These are phyloP conservation scores for Blastocystis hominis DNA, from an alignment of 352 stramenopile genomes.

Conservation along the genomic window DNA sequence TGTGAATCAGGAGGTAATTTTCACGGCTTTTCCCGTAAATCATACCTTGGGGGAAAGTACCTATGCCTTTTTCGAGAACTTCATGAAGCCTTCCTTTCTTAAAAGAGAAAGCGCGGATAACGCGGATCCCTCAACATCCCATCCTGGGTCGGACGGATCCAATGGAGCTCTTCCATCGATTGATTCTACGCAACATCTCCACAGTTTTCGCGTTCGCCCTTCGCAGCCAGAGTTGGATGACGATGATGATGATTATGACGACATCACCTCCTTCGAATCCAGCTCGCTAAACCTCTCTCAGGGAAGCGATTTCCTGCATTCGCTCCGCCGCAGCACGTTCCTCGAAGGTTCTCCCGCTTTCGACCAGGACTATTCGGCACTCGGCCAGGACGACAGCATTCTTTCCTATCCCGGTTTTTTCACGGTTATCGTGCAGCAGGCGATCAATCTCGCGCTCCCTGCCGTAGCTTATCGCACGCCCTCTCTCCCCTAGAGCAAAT, in stretches of 20 bases:
- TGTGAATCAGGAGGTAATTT: background rate
- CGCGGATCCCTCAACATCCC: too few species aligned
- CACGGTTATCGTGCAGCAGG: constrained; percentile 12
- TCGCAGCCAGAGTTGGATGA: background rate
- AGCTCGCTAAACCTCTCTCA: too few species aligned
- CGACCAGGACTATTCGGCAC: too few species aligned
- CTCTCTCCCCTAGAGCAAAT: background rate
- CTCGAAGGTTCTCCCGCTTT: too few species aligned
- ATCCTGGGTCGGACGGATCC: too few species aligned
- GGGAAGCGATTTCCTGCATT: too few species aligned
- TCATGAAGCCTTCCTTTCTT: background rate
- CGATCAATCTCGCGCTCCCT: background rate
- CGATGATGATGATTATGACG: background rate
- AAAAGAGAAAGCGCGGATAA: too few species aligned
- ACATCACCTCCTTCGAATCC: too few species aligned
- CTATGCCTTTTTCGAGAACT: background rate
- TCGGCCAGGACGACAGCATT: background rate
- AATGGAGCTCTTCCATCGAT: too few species aligned
- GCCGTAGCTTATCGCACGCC: background rate
- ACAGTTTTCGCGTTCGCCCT: background rate
- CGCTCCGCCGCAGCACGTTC: too few species aligned
- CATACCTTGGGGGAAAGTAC: background rate
- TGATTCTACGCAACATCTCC: background rate
- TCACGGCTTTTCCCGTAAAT: constrained; percentile 3
- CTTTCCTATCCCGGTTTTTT: background rate